A percentile compares a stretch with the other conserved stretches of the same genome.
Evolutionary conservation across 345 rosid genomes (phyloP).

Genomic region (Angophora floribunda): DNA sequence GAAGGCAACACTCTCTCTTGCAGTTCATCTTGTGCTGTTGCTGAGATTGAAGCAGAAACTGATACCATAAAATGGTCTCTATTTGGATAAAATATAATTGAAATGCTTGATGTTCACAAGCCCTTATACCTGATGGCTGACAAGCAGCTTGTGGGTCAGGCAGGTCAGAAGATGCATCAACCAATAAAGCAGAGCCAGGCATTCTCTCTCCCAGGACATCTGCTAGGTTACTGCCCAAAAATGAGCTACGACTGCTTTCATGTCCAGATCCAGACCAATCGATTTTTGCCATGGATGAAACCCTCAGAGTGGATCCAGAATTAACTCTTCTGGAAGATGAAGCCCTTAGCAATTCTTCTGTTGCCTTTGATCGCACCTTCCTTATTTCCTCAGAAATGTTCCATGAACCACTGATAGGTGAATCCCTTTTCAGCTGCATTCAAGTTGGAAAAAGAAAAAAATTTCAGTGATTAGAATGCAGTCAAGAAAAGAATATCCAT

Average conservation of each 20-base stretch:
- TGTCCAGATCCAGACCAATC: constrained; percentile 35
- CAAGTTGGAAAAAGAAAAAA: background rate
- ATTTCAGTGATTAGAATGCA: background rate
- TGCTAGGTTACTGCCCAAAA: constrained; percentile 7
- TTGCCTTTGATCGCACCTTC: constrained; percentile 82
- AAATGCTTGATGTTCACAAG: background rate
- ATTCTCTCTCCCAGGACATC: constrained; percentile 11
- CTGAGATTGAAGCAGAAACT: constrained; percentile 4
- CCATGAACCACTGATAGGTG: constrained; percentile 53
- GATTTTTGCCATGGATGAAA: constrained; percentile 19
- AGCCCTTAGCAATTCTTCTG: constrained; percentile 67
- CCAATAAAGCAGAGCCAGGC: constrained; percentile 5
- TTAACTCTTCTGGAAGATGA: constrained; percentile 30
- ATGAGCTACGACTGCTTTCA: constrained; percentile 13
- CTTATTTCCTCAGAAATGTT: constrained; percentile 82
- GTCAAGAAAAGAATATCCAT: background rate
- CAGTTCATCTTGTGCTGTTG: background rate
- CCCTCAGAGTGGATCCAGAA: constrained; percentile 40
- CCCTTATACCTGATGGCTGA: constrained; percentile 10
- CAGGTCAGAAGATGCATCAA: constrained; percentile 24
- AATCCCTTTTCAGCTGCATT: constrained; percentile 38
- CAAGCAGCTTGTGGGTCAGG: constrained; percentile 8
- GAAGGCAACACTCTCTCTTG: constrained; percentile 5
- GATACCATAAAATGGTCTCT: background rate
- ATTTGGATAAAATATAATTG: background rate